Percentiles rank a stretch among this genome's conserved stretches.
phyloP scores from a whole-genome alignment of 169 alveolate species.

The Eimeria maxima region DNA sequence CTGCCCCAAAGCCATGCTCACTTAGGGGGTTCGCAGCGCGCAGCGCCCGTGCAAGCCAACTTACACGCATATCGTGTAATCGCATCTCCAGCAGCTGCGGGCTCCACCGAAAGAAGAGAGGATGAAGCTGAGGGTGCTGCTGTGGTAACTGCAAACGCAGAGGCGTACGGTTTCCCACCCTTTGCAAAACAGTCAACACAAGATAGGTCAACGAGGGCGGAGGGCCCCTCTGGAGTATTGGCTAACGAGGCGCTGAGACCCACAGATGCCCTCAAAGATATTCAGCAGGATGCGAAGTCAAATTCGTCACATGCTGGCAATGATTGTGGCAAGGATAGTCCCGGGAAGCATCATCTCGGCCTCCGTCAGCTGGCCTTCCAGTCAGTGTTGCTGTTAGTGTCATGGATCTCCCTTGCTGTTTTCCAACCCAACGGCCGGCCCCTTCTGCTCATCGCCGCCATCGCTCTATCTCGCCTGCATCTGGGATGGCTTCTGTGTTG shows the following conservation, averaged over 20 bases:
- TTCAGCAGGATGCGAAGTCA: background rate
- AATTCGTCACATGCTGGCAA: background rate
- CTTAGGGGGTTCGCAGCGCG: background rate
- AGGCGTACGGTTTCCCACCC: background rate
- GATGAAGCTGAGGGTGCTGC: background rate
- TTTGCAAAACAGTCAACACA: background rate
- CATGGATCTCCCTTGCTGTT: slow-evolving; percentile 38
- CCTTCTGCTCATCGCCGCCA: slow-evolving; percentile 9
- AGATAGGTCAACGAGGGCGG: background rate
- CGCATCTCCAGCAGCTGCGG: background rate
- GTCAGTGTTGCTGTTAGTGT: slow-evolving; percentile 9
- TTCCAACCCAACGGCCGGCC: slow-evolving; percentile 26
- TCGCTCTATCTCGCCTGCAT: slow-evolving; percentile 37
- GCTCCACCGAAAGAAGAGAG: background rate
- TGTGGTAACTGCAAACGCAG: background rate
- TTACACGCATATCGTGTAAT: background rate
- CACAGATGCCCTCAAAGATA: background rate
- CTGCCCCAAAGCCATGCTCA: background rate
- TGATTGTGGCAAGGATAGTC: background rate
- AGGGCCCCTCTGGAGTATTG: background rate
- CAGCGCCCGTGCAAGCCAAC: slow-evolving; percentile 13
- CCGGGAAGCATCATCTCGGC: background rate
- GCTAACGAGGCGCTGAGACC: background rate
- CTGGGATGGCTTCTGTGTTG: slow-evolving; percentile 69
- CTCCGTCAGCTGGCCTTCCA: slow-evolving; percentile 41